Evolutionary conservation across 2,329 filamentous ascomycete genomes (phyloP).

Genomic region (Botrytis fragariae): DNA sequence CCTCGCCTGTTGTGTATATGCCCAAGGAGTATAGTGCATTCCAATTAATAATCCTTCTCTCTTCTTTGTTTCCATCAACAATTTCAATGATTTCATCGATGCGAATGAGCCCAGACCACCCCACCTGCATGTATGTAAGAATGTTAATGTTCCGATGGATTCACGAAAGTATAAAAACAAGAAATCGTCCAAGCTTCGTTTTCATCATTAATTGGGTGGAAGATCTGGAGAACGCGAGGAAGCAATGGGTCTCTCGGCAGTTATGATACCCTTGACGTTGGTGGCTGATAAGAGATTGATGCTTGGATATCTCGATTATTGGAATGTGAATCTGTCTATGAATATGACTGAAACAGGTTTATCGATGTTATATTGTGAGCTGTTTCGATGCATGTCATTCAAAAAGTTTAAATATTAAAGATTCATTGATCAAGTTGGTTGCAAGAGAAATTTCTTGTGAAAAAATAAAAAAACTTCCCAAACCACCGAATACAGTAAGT

Average conservation of each 20-base stretch:
- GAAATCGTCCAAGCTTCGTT: conserved; percentile 1
- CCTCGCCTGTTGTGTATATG: background rate
- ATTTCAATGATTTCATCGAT: background rate
- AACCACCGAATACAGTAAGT: background rate
- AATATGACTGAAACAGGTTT: background rate
- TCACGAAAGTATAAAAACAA: background rate
- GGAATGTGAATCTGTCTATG: background rate
- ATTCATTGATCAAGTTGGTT: background rate
- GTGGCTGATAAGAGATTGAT: background rate
- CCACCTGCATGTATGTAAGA: background rate
- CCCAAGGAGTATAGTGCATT: background rate
- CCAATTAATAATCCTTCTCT: background rate
- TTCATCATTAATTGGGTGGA: background rate
- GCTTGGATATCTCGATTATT: background rate
- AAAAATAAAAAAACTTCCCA: background rate
- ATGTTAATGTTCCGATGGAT: background rate
- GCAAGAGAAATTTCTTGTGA: background rate
- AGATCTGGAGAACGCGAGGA: background rate
- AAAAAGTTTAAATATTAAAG: background rate
- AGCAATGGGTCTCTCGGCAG: background rate
- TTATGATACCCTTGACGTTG: background rate
- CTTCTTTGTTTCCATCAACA: background rate
- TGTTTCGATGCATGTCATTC: background rate
- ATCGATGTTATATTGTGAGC: background rate
- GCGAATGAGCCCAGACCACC: background rate